A percentile compares a stretch with the other conserved stretches of the same genome.
Conservation (phyloP, 116 monocot genomes). For the Thalassia testudinum region DNA sequence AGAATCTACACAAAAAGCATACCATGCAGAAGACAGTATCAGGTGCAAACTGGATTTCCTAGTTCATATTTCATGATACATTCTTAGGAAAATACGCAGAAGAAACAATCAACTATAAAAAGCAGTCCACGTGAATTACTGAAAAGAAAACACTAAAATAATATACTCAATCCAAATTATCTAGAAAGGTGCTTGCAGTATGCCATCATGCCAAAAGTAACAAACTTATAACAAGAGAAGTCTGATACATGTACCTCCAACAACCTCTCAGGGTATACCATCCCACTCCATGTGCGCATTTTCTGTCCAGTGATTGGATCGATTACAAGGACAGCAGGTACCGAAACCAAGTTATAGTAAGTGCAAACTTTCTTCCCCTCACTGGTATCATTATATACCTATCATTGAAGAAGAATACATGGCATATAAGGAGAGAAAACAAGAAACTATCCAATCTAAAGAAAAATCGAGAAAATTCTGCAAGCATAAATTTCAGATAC, state of each 20-base stretch:
- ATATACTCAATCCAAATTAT: too few relatives aligned
- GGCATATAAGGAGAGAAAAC: neutral
- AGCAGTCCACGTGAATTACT: too few relatives aligned
- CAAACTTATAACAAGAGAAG: too few relatives aligned
- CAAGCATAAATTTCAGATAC: too few relatives aligned
- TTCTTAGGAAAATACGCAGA: too few relatives aligned
- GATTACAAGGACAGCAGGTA: slow-evolving; percentile 75
- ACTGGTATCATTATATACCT: slow-evolving; percentile 83
- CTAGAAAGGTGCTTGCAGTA: too few relatives aligned
- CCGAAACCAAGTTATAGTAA: slow-evolving; percentile 58
- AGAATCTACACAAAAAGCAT: neutral
- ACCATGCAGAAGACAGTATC: too few relatives aligned
- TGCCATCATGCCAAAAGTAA: too few relatives aligned
- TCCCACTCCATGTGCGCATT: slow-evolving; percentile 84
- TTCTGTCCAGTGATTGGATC: slow-evolving; percentile 98
- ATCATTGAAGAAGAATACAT: neutral
- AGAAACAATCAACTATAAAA: too few relatives aligned
- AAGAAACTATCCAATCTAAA: neutral
- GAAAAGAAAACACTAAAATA: too few relatives aligned
- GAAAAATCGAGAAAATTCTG: slow-evolving; percentile 1
- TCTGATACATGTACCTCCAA: slow-evolving; percentile 48
- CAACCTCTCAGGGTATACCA: slow-evolving; percentile 88
- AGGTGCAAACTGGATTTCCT: too few relatives aligned
- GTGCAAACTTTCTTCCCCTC: slow-evolving; percentile 98
- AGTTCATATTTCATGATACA: too few relatives aligned